A percentile compares a stretch with the other conserved stretches of the same genome.
These are phyloP conservation scores for Talaromyces sp. DNA, from an alignment of 2,329 filamentous ascomycete genomes.

Conservation along the genomic window DNA sequence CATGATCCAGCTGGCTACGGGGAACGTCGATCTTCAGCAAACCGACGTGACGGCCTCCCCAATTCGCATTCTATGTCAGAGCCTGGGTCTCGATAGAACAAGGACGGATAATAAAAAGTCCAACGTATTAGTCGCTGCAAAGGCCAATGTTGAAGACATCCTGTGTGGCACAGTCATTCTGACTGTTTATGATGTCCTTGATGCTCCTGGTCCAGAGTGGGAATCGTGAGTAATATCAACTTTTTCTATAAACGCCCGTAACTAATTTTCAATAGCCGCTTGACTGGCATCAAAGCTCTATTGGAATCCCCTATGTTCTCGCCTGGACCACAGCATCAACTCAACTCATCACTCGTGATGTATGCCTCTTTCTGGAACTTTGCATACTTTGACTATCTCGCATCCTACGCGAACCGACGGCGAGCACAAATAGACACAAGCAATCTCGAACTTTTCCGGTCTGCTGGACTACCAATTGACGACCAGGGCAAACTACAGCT, in stretches of 20 bases:
- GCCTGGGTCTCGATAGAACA: slow-evolving; percentile 17
- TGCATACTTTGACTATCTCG: slow-evolving; percentile 56
- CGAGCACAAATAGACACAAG: slow-evolving; percentile 54
- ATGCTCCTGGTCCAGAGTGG: slow-evolving; percentile 56
- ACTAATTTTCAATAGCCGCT: slow-evolving; percentile 39
- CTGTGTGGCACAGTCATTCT: slow-evolving; percentile 57
- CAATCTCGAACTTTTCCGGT: slow-evolving; percentile 55
- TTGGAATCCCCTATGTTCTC: slow-evolving; percentile 42
- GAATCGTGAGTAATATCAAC: slow-evolving; percentile 32
- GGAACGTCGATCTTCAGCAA: slow-evolving; percentile 23
- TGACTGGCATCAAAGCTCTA: slow-evolving; percentile 55
- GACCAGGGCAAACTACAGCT: slow-evolving; percentile 42
- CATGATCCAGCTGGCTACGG: slow-evolving; percentile 33
- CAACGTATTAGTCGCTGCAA: slow-evolving; percentile 19
- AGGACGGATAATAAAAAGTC: slow-evolving; percentile 30
- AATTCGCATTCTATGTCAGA: slow-evolving; percentile 22
- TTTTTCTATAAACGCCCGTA: background rate
- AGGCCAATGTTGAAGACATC: slow-evolving; percentile 50
- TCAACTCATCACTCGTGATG: slow-evolving; percentile 45
- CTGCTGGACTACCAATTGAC: slow-evolving; percentile 54
- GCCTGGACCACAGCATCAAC: slow-evolving; percentile 12
- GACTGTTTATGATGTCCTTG: slow-evolving; percentile 59
- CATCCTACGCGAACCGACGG: slow-evolving; percentile 55
- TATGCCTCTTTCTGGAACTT: slow-evolving; percentile 61
- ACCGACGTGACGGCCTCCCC: slow-evolving; percentile 25